Conservation (phyloP, 176 grass and related monocot species). For the Thinopyrum elongatum region DNA sequence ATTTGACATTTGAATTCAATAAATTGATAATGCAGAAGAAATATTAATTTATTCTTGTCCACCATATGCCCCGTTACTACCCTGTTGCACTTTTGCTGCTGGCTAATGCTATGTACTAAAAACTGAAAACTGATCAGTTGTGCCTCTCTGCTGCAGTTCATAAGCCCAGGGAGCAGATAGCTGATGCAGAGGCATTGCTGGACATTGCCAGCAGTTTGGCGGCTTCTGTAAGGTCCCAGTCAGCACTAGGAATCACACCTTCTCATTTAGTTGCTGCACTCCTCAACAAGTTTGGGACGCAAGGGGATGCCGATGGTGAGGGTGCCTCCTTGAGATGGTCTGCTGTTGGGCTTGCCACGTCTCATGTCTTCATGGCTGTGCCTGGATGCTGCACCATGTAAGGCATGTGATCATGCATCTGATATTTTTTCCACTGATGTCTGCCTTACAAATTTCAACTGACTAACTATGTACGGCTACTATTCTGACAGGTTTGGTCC, state of each 20-base stretch:
- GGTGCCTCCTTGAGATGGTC: conserved; percentile 44
- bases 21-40: background rate
- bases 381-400: conserved; percentile 84
- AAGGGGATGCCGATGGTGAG: conserved; percentile 20
- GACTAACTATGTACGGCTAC: background rate
- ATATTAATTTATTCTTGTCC: background rate
- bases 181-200: conserved; percentile 78
- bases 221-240: conserved; percentile 66
- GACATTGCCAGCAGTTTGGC: conserved; percentile 67
- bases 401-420: background rate
- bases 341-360: conserved; percentile 36
- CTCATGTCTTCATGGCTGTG: conserved; percentile 61
- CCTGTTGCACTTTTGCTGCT: background rate
- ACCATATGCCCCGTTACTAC: background rate
- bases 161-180: conserved; percentile 84
- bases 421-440: background rate
- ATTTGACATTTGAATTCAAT: background rate
- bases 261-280: conserved; percentile 63
- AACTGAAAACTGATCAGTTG: background rate
- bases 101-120: background rate
- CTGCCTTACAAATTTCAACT: background rate
- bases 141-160: conserved; percentile 46
- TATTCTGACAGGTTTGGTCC: conserved; percentile 54
- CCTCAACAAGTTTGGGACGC: conserved; percentile 55
- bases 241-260: conserved; percentile 62